phyloP scores from a whole-genome alignment of 2,329 filamentous ascomycete genomes.

The Xylariaceae sp. region DNA sequence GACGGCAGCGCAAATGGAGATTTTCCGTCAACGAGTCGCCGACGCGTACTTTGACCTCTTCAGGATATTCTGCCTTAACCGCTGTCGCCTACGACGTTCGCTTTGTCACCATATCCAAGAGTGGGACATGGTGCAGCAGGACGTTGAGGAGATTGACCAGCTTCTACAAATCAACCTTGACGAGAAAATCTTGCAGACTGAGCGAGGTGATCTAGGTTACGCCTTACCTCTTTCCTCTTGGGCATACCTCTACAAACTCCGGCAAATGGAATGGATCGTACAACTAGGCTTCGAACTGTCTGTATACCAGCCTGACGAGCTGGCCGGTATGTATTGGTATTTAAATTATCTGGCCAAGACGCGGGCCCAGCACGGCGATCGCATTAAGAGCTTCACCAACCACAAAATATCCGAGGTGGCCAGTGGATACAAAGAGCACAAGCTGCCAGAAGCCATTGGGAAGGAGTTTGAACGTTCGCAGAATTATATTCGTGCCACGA shows the following conservation, averaged over 20 bases:
- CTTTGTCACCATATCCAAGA: conserved; percentile 78
- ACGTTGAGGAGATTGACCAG: conserved; percentile 73
- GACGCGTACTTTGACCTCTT: conserved; percentile 80
- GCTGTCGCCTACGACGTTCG: conserved; percentile 84
- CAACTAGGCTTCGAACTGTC: conserved; percentile 93
- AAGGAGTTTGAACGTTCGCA: conserved; percentile 39
- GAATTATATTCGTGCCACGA: conserved; percentile 54
- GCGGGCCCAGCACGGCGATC: conserved; percentile 64
- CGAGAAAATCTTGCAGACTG: conserved; percentile 53
- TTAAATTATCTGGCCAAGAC: conserved; percentile 69
- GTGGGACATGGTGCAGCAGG: conserved; percentile 79
- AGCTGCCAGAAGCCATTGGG: neutral
- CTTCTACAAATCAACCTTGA: conserved; percentile 57
- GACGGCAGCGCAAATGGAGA: conserved; percentile 70
- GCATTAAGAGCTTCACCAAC: conserved; percentile 60
- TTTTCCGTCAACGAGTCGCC: conserved; percentile 55
- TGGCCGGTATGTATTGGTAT: conserved; percentile 89
- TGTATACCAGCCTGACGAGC: conserved; percentile 81
- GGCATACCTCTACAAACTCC: conserved; percentile 87
- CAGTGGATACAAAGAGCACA: conserved; percentile 20
- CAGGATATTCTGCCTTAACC: conserved; percentile 81
- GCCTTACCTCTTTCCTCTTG: conserved; percentile 78
- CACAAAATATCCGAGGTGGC: conserved; percentile 12
- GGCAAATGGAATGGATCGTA: conserved; percentile 79
- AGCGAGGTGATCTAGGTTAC: conserved; percentile 40